These are phyloP conservation scores for Pyricularia grisea DNA, from an alignment of 2,329 filamentous ascomycete species.

Conservation along the genomic window DNA sequence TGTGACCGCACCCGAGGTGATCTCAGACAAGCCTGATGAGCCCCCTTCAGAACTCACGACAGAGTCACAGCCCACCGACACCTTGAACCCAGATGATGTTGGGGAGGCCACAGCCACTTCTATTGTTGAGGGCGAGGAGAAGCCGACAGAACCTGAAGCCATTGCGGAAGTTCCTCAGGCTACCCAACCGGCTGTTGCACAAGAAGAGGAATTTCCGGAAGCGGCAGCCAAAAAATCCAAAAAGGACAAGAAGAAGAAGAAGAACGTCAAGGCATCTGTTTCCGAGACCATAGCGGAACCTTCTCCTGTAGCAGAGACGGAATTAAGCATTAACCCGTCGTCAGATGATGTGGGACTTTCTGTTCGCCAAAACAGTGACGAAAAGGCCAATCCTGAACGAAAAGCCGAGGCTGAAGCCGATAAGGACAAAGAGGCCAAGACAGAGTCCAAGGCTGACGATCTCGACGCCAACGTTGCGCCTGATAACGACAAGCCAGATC, in stretches of 20 bases:
- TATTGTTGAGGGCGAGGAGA: neutral
- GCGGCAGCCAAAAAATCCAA: neutral
- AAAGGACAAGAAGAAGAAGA: conserved; percentile 10
- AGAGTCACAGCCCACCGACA: neutral
- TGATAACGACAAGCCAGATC: neutral
- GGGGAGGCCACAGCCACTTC: neutral
- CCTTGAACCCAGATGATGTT: neutral
- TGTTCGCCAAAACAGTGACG: neutral
- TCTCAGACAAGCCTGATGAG: neutral
- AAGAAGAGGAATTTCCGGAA: neutral
- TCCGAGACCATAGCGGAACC: neutral
- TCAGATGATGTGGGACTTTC: neutral
- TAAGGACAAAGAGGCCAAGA: neutral
- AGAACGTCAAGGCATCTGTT: conserved; percentile 5
- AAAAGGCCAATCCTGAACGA: neutral
- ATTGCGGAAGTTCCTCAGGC: neutral
- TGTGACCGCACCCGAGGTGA: neutral
- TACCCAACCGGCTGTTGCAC: neutral
- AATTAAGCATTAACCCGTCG: neutral
- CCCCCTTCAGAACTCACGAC: neutral
- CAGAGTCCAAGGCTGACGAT: neutral
- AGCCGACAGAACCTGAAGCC: neutral
- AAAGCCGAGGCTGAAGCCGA: neutral
- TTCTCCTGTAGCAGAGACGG: neutral
- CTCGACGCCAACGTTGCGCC: neutral